Percentiles rank a stretch among this genome's conserved stretches.
These are phyloP conservation scores for Termitomyces sp. DNA, from an alignment of 768 basidiomycete species.

Conservation along the genomic window DNA sequence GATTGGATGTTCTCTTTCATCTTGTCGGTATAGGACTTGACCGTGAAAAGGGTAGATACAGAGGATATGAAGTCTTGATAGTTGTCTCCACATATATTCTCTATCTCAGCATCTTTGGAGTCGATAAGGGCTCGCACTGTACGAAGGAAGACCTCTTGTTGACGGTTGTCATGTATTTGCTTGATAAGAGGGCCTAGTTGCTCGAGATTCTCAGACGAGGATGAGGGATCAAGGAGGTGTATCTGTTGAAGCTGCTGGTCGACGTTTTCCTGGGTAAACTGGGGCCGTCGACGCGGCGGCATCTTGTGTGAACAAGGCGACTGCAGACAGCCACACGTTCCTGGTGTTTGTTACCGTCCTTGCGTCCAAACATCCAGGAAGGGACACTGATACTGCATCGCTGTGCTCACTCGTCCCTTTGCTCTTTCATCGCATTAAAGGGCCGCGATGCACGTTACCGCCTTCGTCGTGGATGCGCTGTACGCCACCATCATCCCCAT, in stretches of 20 bases:
- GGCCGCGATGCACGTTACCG: constrained; percentile 28
- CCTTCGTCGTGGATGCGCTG: constrained; percentile 38
- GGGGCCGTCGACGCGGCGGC: constrained; percentile 72
- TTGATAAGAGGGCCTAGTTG: constrained; percentile 94
- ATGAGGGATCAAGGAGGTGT: constrained; percentile 81
- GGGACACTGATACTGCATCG: background rate
- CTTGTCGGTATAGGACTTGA: constrained; percentile 94
- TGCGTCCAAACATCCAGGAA: constrained; percentile 27
- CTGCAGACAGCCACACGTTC: background rate
- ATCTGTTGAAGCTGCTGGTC: constrained; percentile 91
- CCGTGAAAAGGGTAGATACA: constrained; percentile 92
- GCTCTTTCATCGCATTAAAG: constrained; percentile 3
- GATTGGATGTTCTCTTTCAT: constrained; percentile 89
- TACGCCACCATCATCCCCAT: constrained; percentile 18
- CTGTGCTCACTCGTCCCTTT: background rate
- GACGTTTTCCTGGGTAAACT: constrained; percentile 78
- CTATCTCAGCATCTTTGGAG: constrained; percentile 94
- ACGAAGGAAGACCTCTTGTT: constrained; percentile 86
- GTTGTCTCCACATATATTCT: constrained; percentile 92
- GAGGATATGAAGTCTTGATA: constrained; percentile 98
- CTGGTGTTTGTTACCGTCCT: constrained; percentile 34
- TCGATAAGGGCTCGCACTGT: constrained; percentile 85
- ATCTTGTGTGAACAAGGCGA: constrained; percentile 35
- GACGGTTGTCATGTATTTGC: constrained; percentile 82
- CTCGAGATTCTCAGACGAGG: constrained; percentile 91